A percentile compares a stretch with the other conserved stretches of the same genome.
Conservation (phyloP, 179 eudicot species). For the Beta macrorhiza region DNA sequence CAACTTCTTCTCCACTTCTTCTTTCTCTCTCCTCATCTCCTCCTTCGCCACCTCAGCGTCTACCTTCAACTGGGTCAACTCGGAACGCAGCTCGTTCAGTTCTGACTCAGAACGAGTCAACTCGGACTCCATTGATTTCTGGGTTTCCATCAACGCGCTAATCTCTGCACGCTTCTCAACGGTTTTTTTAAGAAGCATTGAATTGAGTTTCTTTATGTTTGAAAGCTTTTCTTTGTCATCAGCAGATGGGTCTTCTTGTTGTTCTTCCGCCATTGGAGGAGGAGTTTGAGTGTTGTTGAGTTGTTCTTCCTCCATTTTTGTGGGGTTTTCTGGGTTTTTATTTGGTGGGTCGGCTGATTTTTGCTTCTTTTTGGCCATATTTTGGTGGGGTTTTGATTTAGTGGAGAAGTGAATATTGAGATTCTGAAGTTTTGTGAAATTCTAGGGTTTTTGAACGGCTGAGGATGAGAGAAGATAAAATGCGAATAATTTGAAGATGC, state of each 20-base stretch:
- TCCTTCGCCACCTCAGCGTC: constrained; percentile 38
- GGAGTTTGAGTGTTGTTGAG: not conserved
- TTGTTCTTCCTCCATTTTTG: constrained; percentile 19
- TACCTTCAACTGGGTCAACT: constrained; percentile 45
- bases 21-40: constrained; percentile 27
- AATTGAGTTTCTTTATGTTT: constrained; percentile 54
- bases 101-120: constrained; percentile 40
- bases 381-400: not conserved
- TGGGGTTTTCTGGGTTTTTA: constrained; percentile 19
- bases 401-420: constrained; percentile 3
- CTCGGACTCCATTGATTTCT: constrained; percentile 50
- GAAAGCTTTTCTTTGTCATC: constrained; percentile 38
- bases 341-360: constrained; percentile 13
- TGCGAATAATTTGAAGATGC: not conserved
- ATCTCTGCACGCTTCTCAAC: constrained; percentile 55
- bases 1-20: constrained; percentile 31
- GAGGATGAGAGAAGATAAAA: not conserved
- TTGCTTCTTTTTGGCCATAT: constrained; percentile 78
- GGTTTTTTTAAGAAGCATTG: constrained; percentile 47
- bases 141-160: constrained; percentile 37
- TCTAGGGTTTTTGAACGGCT: constrained; percentile 32
- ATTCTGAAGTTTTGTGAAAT: constrained; percentile 23
- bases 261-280: constrained; percentile 31
- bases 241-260: constrained; percentile 23
- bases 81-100: constrained; percentile 32